Conservation (phyloP, 164 flowering plant genomes). For the Chloranthus sessilifolius region DNA sequence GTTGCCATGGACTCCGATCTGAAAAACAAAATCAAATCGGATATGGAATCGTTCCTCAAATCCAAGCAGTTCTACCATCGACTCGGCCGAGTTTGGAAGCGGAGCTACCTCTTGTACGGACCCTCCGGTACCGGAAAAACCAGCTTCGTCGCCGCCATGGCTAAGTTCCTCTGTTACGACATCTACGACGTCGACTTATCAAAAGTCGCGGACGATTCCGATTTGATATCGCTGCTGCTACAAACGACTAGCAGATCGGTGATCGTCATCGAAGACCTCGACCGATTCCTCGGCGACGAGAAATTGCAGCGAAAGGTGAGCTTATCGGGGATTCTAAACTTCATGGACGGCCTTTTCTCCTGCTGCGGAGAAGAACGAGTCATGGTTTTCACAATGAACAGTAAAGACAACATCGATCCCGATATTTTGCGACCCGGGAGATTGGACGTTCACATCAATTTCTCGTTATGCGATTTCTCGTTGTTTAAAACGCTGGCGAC, state of each 20-base stretch:
- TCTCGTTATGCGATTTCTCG: conserved; percentile 56
- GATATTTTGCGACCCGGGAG: conserved; percentile 63
- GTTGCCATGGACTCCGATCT: conserved; percentile 58
- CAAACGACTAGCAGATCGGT: conserved; percentile 46
- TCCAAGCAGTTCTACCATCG: conserved; percentile 62
- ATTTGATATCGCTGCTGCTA: conserved; percentile 42
- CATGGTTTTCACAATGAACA: conserved; percentile 63
- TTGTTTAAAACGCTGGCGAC: conserved; percentile 53
- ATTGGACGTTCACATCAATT: conserved; percentile 63
- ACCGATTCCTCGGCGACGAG: conserved; percentile 28
- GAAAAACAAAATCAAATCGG: conserved; percentile 53
- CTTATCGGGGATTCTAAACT: conserved; percentile 46
- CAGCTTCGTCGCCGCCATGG: conserved; percentile 67
- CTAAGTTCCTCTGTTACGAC: conserved; percentile 50
- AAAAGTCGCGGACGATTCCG: conserved; percentile 38
- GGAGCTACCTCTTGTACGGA: conserved; percentile 67
- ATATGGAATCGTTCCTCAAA: conserved; percentile 56
- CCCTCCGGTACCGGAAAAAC: conserved; percentile 73
- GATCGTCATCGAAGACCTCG: conserved; percentile 68
- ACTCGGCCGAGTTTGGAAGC: conserved; percentile 75
- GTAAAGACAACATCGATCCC: conserved; percentile 40
- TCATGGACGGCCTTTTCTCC: conserved; percentile 74
- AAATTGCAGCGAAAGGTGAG: conserved; percentile 23
- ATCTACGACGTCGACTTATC: conserved; percentile 55
- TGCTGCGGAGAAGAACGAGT: conserved; percentile 68